These are phyloP conservation scores for Guyanaporus albipodus DNA, from an alignment of 768 basidiomycete species.

Conservation along the genomic window DNA sequence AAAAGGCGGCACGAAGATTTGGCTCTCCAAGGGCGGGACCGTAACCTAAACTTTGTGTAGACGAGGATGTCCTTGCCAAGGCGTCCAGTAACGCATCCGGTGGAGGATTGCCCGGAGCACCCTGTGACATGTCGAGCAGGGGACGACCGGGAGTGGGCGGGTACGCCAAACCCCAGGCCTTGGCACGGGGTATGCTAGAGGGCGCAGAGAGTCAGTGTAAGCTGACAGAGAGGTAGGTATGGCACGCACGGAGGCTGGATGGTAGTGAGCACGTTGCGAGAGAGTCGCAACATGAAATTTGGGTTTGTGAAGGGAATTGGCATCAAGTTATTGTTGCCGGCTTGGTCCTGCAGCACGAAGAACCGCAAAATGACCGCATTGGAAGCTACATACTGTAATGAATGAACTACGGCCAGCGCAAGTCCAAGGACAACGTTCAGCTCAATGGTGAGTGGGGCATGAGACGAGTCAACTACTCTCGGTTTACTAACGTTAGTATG, in stretches of 20 bases:
- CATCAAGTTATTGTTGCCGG: not conserved
- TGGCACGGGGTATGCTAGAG: slow-evolving; percentile 52
- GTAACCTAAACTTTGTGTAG: slow-evolving; percentile 50
- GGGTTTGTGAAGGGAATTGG: not conserved
- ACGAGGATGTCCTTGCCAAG: slow-evolving; percentile 42
- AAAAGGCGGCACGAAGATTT: slow-evolving; percentile 47
- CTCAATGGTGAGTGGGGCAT: too few species aligned
- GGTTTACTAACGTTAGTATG: too few species aligned
- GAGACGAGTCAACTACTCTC: too few species aligned
- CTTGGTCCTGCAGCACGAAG: too few species aligned
- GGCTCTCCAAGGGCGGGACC: slow-evolving; percentile 56
- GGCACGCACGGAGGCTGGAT: slow-evolving; percentile 44
- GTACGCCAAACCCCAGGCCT: slow-evolving; percentile 52
- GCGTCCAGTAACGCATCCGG: slow-evolving; percentile 47
- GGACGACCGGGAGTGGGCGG: slow-evolving; percentile 39
- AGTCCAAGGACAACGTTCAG: too few species aligned
- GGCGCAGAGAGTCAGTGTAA: not conserved
- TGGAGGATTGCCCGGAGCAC: slow-evolving; percentile 67
- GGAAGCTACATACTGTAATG: too few species aligned
- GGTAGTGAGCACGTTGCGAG: slow-evolving; percentile 39
- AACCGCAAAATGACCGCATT: too few species aligned
- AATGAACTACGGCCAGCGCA: too few species aligned
- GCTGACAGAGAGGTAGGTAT: too few species aligned
- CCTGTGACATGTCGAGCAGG: slow-evolving; percentile 72
- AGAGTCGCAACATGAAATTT: slow-evolving; percentile 34